A percentile compares a stretch with the other conserved stretches of the same genome.
Conservation (phyloP, 805 yeast species). For the Ogataea siamensis region DNA sequence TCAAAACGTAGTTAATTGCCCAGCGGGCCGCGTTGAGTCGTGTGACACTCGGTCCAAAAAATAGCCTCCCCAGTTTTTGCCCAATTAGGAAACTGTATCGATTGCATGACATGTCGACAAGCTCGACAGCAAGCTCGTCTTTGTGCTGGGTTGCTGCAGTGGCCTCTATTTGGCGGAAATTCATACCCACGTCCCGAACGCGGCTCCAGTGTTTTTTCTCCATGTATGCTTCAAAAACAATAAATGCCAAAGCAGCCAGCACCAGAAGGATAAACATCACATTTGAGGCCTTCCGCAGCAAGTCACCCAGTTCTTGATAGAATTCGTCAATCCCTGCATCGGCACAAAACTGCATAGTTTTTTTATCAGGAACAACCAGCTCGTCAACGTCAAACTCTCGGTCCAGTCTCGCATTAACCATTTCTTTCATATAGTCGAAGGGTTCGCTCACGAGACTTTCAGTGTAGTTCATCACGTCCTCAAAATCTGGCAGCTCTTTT, state of each 20-base stretch:
- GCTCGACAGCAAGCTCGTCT: constrained; percentile 24
- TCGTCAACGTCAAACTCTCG: constrained; percentile 23
- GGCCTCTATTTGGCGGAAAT: constrained; percentile 5
- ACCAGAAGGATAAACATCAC: constrained; percentile 40
- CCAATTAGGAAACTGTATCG: constrained; percentile 22
- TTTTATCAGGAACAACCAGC: constrained; percentile 42
- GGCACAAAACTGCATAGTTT: constrained; percentile 39
- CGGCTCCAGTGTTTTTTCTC: constrained; percentile 51
- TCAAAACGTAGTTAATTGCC: constrained; percentile 49
- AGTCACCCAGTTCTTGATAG: constrained; percentile 32
- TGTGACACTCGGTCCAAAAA: constrained; percentile 16
- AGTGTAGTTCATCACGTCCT: constrained; percentile 59
- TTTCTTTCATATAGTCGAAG: constrained; percentile 46
- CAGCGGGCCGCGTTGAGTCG: constrained; percentile 34
- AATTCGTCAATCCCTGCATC: constrained; percentile 40
- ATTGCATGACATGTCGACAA: constrained; percentile 28
- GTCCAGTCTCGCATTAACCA: constrained; percentile 32
- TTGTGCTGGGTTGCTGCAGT: constrained; percentile 4
- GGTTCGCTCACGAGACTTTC: constrained; percentile 55
- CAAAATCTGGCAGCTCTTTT: constrained; percentile 61
- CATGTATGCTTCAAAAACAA: constrained; percentile 43
- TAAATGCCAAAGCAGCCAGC: constrained; percentile 40
- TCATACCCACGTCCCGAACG: constrained; percentile 27
- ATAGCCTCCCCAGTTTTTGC: constrained; percentile 14
- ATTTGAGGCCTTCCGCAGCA: constrained; percentile 37